Evolutionary conservation across 805 yeast genomes (phyloP), one percentile per base, ranked within the genome.

Genomic region (Wickerhamomyces bovis): DNA sequence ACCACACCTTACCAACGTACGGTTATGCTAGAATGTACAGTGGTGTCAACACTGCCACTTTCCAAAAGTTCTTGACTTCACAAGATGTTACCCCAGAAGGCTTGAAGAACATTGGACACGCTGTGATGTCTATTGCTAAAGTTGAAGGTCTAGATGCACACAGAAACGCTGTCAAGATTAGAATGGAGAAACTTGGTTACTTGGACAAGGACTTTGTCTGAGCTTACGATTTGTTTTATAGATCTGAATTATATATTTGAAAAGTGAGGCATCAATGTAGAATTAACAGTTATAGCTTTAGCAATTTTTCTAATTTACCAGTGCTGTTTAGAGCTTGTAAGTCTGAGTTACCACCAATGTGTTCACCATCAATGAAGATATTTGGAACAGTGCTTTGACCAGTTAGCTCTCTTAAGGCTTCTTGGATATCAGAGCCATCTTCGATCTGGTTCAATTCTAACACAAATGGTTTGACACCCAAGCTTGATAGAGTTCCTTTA

Each of bases 71-170:
- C 70, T 85, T 94, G 61, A 94, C 99, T 11, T 78, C 96, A 25
- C 99, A 94, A 71, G 88, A 84, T 61, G 88, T 94, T 31, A 83
- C 89, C 1, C 80, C 85, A 46, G 77, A 83, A 64, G 99, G 99
- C 20, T 76, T 94, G 57, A 72, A 78, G 62, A 81, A 81, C 57
- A 92, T 94, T 53, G 99, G 99, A n/a, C 81, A 80, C 54, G 97
- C 98, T 4, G 97, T 94, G 18, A 92, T 92, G 92, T 81, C 88
- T 35, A 78, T 94, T 51, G 99, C 99, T 21, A 90, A 81, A 44
- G 94, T 90, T 36, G 99, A 94, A 70, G 99, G 99, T 3, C 76
- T 94, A 50, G 97, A 92, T 66, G 99, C 90, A 11, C 99, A 94
- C 73, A 81, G 97, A 67, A 88, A 89, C 61, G 98, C 99, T 7